phyloP scores from a whole-genome alignment of 768 basidiomycete genomes.

The Suillus paluster region DNA sequence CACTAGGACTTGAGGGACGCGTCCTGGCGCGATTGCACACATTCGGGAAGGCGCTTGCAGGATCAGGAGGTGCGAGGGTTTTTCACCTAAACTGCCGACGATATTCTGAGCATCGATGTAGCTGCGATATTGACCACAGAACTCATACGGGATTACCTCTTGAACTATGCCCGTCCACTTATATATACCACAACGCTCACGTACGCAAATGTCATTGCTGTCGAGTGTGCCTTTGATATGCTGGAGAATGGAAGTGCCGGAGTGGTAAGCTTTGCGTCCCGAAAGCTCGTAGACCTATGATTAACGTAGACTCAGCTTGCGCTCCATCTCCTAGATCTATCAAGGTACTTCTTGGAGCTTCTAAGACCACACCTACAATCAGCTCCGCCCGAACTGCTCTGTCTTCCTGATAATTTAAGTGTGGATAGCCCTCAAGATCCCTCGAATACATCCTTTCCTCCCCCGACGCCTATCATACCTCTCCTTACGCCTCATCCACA shows the following conservation, averaged over 20 bases:
- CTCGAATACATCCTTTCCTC: neutral
- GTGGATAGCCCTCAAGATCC: neutral
- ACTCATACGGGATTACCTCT: constrained; percentile 78
- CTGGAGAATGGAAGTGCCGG: constrained; percentile 69
- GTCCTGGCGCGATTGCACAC: constrained; percentile 85
- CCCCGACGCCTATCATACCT: constrained; percentile 81
- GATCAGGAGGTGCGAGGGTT: constrained; percentile 73
- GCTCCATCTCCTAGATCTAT: constrained; percentile 24
- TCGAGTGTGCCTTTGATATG: constrained; percentile 80
- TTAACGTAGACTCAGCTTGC: constrained; percentile 43
- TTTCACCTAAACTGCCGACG: neutral
- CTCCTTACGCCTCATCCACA: constrained; percentile 79
- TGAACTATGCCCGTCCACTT: constrained; percentile 91
- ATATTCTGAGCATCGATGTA: constrained; percentile 22
- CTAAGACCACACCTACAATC: constrained; percentile 35
- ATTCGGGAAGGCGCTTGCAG: constrained; percentile 90
- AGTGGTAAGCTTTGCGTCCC: constrained; percentile 36
- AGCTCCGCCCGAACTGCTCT: constrained; percentile 30
- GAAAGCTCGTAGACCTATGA: constrained; percentile 4
- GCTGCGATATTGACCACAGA: constrained; percentile 79
- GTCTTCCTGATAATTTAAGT: constrained; percentile 28
- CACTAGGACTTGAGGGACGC: constrained; percentile 69
- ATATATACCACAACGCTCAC: constrained; percentile 91
- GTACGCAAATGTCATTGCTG: constrained; percentile 74
- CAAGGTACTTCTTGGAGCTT: constrained; percentile 35